Conservation (phyloP, 179 eudicot species). For the Nepenthes alata region DNA sequence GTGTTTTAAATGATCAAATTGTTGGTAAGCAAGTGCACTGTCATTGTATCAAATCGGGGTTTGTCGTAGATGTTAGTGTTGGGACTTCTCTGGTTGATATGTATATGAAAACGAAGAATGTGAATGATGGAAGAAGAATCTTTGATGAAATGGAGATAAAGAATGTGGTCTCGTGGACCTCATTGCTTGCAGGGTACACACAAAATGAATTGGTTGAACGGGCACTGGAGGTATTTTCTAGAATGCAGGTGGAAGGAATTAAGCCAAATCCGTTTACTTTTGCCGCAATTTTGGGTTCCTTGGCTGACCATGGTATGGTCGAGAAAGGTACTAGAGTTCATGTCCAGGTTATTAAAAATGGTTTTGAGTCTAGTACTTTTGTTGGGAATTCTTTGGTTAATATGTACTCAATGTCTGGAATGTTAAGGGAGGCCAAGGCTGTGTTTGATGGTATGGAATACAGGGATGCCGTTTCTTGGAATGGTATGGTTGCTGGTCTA, state of each 20-base stretch:
- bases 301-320: slow-evolving; percentile 22
- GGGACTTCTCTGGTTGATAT: slow-evolving; percentile 37
- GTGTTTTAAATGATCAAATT: slow-evolving; percentile 11
- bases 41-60: slow-evolving; percentile 26
- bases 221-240: slow-evolving; percentile 16
- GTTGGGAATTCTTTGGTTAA: slow-evolving; percentile 36
- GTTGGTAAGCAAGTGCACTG: slow-evolving; percentile 33
- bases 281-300: slow-evolving; percentile 23
- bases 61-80: slow-evolving; percentile 33
- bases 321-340: slow-evolving; percentile 30
- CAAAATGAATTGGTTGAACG: slow-evolving; percentile 25
- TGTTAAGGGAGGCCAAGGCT: slow-evolving; percentile 21
- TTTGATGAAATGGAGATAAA: slow-evolving; percentile 32
- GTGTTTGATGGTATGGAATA: slow-evolving; percentile 22
- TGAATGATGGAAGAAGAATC: slow-evolving; percentile 16
- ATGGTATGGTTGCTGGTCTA: slow-evolving; percentile 31
- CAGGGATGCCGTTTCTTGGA: slow-evolving; percentile 36
- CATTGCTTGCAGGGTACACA: slow-evolving; percentile 30
- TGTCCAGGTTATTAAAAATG: slow-evolving; percentile 23
- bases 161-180: slow-evolving; percentile 45
- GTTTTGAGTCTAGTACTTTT: slow-evolving; percentile 14
- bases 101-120: slow-evolving; percentile 30
- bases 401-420: slow-evolving; percentile 32
- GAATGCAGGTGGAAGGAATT: slow-evolving; percentile 22
- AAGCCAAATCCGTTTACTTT: slow-evolving; percentile 34